Percentiles rank a stretch among this genome's conserved stretches.
Evolutionary conservation across 176 grass and related monocot species (phyloP).

Genomic region (Saccharum spontaneum): DNA sequence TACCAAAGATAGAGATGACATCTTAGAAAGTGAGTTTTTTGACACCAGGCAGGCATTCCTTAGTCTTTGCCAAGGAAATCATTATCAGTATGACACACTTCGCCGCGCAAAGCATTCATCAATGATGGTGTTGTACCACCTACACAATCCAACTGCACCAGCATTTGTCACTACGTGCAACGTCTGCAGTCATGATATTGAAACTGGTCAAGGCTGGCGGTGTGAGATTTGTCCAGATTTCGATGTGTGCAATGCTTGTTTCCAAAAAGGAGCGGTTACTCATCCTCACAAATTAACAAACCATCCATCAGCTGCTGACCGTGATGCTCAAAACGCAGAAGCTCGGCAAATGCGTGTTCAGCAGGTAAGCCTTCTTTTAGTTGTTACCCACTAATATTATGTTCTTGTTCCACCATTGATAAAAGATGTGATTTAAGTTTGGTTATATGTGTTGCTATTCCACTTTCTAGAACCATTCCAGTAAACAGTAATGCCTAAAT

Average conservation of each 20-base stretch:
- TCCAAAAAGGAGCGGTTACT: conserved; percentile 76
- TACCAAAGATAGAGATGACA: conserved; percentile 98
- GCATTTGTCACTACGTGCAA: conserved; percentile 97
- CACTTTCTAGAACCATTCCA: conserved; percentile 13
- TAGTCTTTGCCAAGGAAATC: conserved; percentile 98
- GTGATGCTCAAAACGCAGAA: conserved; percentile 96
- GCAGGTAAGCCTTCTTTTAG: conserved; percentile 57
- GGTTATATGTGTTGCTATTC: not conserved
- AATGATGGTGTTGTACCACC: conserved; percentile 99
- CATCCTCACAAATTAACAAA: conserved; percentile 95
- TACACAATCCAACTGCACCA: conserved; percentile 97
- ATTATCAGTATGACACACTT: conserved; percentile 99
- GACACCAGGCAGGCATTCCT: conserved; percentile 97
- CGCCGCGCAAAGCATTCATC: conserved; percentile 98
- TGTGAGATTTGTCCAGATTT: conserved; percentile 98
- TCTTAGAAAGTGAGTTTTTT: conserved; percentile 98
- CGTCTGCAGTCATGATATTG: conserved; percentile 88
- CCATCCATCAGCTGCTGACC: conserved; percentile 77
- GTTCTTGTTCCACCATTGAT: conserved; percentile 13
- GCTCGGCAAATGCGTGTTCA: conserved; percentile 89
- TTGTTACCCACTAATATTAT: conserved; percentile 12
- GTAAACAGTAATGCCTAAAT: not conserved
- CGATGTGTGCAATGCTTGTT: conserved; percentile 94
- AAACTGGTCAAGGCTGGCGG: conserved; percentile 97
- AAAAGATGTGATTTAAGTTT: conserved; percentile 7